Conservation (phyloP, 495 filamentous ascomycete genomes). For the Stereocaulon alpinum region DNA sequence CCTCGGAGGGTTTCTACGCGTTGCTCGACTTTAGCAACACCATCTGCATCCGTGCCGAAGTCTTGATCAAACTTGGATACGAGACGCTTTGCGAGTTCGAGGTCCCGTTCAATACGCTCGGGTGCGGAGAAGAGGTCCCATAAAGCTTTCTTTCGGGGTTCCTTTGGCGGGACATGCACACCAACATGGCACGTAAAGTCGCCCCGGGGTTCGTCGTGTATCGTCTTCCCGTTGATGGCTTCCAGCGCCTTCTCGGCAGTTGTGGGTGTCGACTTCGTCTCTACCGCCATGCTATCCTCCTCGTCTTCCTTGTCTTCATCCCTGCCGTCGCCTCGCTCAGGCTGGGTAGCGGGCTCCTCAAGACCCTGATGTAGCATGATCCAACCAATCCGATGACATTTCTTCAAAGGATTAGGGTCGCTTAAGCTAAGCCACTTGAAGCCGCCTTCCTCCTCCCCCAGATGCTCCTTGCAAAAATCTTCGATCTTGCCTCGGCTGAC, state of each 20-base stretch:
- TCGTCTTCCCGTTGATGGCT: conserved; percentile 90
- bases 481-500: conserved; percentile 92
- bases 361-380: conserved; percentile 80
- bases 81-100: conserved; percentile 65
- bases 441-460: conserved; percentile 74
- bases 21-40: conserved; percentile 69
- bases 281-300: conserved; percentile 39
- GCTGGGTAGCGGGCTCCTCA: conserved; percentile 45
- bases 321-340: conserved; percentile 44
- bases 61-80: conserved; percentile 72
- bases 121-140: conserved; percentile 94
- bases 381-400: conserved; percentile 97
- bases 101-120: conserved; percentile 75
- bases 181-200: conserved; percentile 97
- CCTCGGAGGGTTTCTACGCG: conserved; percentile 68
- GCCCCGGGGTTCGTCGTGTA: conserved; percentile 81
- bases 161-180: conserved; percentile 76
- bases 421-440: conserved; percentile 88
- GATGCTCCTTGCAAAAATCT: conserved; percentile 81
- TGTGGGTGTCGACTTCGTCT: conserved; percentile 25
- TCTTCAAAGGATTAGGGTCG: conserved; percentile 92
- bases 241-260: conserved; percentile 80
- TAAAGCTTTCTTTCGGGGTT: conserved; percentile 88
- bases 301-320: conserved; percentile 56
- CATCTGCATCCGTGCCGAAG: conserved; percentile 55